phyloP scores from a whole-genome alignment of 2,329 filamentous ascomycete species.

The Neonectria sp. region DNA sequence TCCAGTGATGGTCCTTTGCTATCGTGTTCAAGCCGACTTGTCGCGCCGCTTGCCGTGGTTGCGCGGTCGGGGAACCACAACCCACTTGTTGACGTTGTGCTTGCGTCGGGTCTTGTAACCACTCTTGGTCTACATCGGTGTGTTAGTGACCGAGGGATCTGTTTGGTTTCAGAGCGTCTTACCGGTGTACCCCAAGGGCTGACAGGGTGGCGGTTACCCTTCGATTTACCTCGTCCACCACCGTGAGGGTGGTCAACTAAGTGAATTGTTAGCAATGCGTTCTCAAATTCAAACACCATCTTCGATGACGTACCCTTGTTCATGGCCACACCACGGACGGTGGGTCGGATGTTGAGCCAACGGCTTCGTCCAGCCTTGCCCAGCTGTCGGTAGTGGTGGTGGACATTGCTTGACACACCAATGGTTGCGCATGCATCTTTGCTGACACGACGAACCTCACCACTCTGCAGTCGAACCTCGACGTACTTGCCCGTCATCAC shows the following conservation, averaged over 20 bases:
- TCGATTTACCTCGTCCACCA: slow-evolving; percentile 99
- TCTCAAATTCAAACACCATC: neutral
- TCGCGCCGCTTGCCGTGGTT: slow-evolving; percentile 92
- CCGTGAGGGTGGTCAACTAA: slow-evolving; percentile 95
- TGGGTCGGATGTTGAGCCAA: slow-evolving; percentile 95
- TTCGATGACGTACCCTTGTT: slow-evolving; percentile 81
- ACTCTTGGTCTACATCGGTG: slow-evolving; percentile 74
- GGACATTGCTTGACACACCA: slow-evolving; percentile 92
- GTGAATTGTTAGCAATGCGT: slow-evolving; percentile 34
- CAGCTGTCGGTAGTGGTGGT: slow-evolving; percentile 90
- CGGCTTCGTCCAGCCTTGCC: slow-evolving; percentile 95
- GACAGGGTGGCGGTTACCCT: slow-evolving; percentile 96
- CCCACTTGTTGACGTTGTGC: slow-evolving; percentile 91
- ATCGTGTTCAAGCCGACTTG: slow-evolving; percentile 63
- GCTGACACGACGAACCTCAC: slow-evolving; percentile 90
- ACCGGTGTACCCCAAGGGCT: slow-evolving; percentile 97
- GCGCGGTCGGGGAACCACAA: slow-evolving; percentile 85
- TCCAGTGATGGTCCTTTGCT: slow-evolving; percentile 30
- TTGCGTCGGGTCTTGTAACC: slow-evolving; percentile 94
- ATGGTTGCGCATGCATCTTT: slow-evolving; percentile 96
- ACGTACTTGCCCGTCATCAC: slow-evolving; percentile 83
- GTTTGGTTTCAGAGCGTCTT: slow-evolving; percentile 61
- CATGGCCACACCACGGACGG: slow-evolving; percentile 98
- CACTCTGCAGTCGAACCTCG: slow-evolving; percentile 89
- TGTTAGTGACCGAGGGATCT: slow-evolving; percentile 29